Evolutionary conservation across 1,284 basidiomycete species (phyloP), one percentile per base, ranked within the genome.

Genomic region (Ustanciosporium gigantosporum): DNA sequence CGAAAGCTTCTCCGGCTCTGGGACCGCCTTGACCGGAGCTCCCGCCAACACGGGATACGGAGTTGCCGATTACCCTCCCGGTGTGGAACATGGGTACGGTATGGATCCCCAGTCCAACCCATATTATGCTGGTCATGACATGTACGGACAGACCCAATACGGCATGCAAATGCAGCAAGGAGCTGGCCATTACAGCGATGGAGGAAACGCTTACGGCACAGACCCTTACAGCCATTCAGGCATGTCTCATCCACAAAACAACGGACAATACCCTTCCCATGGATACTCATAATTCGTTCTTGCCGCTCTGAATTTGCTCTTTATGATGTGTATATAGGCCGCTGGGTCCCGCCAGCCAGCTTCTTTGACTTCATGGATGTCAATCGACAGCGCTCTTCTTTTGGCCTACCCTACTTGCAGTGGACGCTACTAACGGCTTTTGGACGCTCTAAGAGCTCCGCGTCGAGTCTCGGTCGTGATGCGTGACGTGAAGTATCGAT

Each of bases 1-100:
- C 21, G 57, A 69, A 15, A 62, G 57, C 31, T 68, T 69, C 27
- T 36, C 29, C 17, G 56, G 40, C 22, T 60, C 53, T 8, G 61
- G 55, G 13, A 64, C 56, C 9, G 69, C 62, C 1, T 47, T 71
- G 20, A 17, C 9, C 13, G 49, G 48, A 16, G 43, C 56, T 13
- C 55, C 38, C 1, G 31, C 44, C 5, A 40, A 46, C 14, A 41
- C 42, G 3, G 60, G 42, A 6, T 64, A 57, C 15, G 41, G 37
- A 3, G 53, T 57, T 19, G 37, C 25, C 20, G 60, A 64, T 9
- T 56, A 52, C 15, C 15, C 39, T 15, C 21, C 27, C 3, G 37
- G 36, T 6, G 44, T 52, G 39, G 50, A 53, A 5, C 49, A 46
- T 25, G 47, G 41, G 8, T 64, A 64, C 21, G 36, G 32, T 1